These are phyloP conservation scores for Wallacemonas collosoma DNA, from an alignment of 208 protist species.

Conservation along the genomic window DNA sequence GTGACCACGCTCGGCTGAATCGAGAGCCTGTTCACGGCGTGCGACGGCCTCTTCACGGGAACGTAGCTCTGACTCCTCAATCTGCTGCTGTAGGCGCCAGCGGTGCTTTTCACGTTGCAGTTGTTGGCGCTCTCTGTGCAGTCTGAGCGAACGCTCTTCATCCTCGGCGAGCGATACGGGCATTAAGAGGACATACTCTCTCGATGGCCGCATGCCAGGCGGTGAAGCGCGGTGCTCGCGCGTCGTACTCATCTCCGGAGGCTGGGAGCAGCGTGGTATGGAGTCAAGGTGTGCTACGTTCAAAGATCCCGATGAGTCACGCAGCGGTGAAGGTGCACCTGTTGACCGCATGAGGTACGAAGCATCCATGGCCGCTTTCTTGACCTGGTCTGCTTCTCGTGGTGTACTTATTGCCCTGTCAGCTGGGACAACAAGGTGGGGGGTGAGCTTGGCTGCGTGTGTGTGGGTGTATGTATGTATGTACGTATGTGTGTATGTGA, in stretches of 20 bases:
- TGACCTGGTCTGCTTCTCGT: background rate
- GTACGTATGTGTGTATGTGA: background rate
- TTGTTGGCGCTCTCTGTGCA: constrained; percentile 7
- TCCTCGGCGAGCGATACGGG: background rate
- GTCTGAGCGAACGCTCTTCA: background rate
- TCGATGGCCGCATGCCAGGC: background rate
- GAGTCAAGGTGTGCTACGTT: background rate
- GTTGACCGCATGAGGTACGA: background rate
- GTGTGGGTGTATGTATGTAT: background rate
- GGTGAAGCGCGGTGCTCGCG: background rate
- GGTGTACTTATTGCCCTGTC: background rate
- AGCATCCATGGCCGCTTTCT: background rate
- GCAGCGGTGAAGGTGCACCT: background rate
- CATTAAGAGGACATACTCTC: constrained; percentile 12
- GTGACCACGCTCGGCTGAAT: constrained; percentile 13
- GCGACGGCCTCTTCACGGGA: constrained; percentile 20
- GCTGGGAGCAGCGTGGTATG: background rate
- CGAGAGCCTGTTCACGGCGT: constrained; percentile 24
- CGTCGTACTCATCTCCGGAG: background rate
- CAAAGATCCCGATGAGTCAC: background rate
- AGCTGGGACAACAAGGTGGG: too few species aligned
- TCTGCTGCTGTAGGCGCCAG: constrained; percentile 24
- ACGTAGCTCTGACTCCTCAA: constrained; percentile 31
- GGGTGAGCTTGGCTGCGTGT: background rate
- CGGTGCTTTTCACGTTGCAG: constrained; percentile 27